Base-by-base conservation (phyloP, 139 green algal species). In the Mesotaenium endlicherianum region DNA sequence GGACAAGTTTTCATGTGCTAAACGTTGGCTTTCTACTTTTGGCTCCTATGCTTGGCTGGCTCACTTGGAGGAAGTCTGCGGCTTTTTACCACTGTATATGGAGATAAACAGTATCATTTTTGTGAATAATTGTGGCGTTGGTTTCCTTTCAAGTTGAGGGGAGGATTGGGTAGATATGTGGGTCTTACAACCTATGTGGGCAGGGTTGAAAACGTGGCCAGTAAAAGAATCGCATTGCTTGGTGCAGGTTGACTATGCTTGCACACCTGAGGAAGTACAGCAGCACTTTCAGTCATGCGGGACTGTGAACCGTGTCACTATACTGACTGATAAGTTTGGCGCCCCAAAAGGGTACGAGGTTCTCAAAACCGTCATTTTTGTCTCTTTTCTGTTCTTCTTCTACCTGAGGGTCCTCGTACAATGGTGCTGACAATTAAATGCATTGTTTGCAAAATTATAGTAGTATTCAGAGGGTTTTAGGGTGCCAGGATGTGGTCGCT, bases 291-390 rank as follows among this genome's bases (percentile, higher is more conserved):
- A 93, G 80, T 84, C 82, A 26, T 99, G 96, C 85, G 96, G 96
- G 30, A 98, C 95, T 0, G 96, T 99, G 40, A 98, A 99, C 88
- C 92, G 96, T 3, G 96, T 99, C 20, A 99, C 96, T 50, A 98
- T 99, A 45, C 89, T 98, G 1, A 97, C 95, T 1, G 96, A 99
- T 91, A 94, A 93, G 75, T 93, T 92, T 67, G 96, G 95, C 47
- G 94, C 94, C 50, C 93, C 96, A 8, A 99, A 98, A 93, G 93
- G 93, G 72, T 60, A 1, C 36, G 78, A 38, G 6, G 2, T 49
- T 83, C 45, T 2, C 1, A 26, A 26, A n/a, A 1, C 0, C 43
- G n/a, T 60, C 36, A 0, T 3, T 1, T 34, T 31, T 78, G n/a
- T 34, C 3, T 41, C 38, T 45, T 45, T 36, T 81, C 45, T 45